These are phyloP conservation scores for Epichloe sp. DNA, from an alignment of 2,329 filamentous ascomycete genomes.

Conservation along the genomic window DNA sequence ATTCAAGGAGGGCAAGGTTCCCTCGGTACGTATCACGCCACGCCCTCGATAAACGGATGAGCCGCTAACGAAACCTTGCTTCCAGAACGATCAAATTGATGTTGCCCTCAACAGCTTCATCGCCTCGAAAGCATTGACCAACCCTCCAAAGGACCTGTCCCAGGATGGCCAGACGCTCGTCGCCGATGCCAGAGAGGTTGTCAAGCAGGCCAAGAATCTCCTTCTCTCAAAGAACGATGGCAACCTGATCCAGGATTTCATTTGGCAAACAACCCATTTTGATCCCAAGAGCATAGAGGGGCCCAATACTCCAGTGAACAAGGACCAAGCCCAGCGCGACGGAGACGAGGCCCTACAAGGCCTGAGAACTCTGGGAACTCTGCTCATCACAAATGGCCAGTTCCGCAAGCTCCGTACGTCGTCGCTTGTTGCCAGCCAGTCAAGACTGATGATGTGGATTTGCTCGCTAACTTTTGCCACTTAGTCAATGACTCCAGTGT, in stretches of 20 bases:
- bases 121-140: slow-evolving; percentile 53
- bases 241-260: slow-evolving; percentile 89
- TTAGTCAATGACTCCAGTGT: slow-evolving; percentile 64
- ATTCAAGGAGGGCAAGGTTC: slow-evolving; percentile 80
- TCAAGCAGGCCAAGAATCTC: slow-evolving; percentile 73
- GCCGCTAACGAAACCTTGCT: background rate
- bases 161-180: slow-evolving; percentile 70
- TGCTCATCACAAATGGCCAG: slow-evolving; percentile 91
- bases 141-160: slow-evolving; percentile 66
- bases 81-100: slow-evolving; percentile 87
- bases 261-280: slow-evolving; percentile 80
- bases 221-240: slow-evolving; percentile 90
- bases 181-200: slow-evolving; percentile 61
- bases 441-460: too few relatives aligned
- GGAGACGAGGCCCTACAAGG: slow-evolving; percentile 74
- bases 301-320: slow-evolving; percentile 57
- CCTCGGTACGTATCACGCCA: slow-evolving; percentile 51
- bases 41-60: background rate
- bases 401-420: slow-evolving; percentile 76
- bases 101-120: slow-evolving; percentile 84
- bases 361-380: slow-evolving; percentile 71
- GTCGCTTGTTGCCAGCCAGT: too few relatives aligned
- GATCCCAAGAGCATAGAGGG: slow-evolving; percentile 46
- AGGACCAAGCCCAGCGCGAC: slow-evolving; percentile 68
- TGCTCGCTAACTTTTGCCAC: background rate